A percentile compares a stretch with the other conserved stretches of the same genome.
phyloP scores from a whole-genome alignment of 306 rosid genomes.

The Vigna radiata region DNA sequence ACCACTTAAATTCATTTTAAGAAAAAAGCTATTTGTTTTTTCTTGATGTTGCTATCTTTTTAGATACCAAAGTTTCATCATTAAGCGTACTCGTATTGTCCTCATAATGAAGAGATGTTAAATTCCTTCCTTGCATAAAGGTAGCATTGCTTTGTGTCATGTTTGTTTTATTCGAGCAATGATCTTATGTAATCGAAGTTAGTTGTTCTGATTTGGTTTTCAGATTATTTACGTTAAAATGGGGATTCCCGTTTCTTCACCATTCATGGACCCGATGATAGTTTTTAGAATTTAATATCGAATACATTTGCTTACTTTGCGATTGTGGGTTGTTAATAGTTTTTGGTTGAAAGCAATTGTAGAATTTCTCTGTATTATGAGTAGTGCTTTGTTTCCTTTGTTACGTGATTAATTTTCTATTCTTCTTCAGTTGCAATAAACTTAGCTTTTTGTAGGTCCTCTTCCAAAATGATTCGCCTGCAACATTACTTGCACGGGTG shows the following conservation, averaged over 20 bases:
- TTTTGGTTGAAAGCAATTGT: conserved; percentile 4
- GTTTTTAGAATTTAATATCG: background rate
- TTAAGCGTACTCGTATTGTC: conserved; percentile 19
- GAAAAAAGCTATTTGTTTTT: background rate
- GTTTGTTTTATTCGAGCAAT: conserved; percentile 24
- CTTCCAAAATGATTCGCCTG: conserved; percentile 90
- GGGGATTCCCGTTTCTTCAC: background rate
- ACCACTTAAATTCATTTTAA: conserved; percentile 1
- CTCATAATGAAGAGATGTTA: background rate
- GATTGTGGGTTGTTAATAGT: conserved; percentile 4
- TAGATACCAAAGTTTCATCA: conserved; percentile 18
- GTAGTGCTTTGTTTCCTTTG: conserved; percentile 14
- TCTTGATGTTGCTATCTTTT: conserved; percentile 3
- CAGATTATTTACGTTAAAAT: background rate
- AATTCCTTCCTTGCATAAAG: background rate
- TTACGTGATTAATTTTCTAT: background rate
- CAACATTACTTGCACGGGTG: conserved; percentile 86
- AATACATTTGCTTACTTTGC: conserved; percentile 1
- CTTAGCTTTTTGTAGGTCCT: conserved; percentile 63
- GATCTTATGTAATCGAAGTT: background rate
- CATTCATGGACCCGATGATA: background rate
- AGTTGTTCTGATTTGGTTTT: conserved; percentile 26
- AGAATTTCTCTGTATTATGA: background rate
- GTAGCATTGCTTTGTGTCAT: background rate
- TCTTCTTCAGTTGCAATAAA: conserved; percentile 32